Conservation (phyloP, 2,329 filamentous ascomycete genomes). For the Aspergillus calidoustus region DNA sequence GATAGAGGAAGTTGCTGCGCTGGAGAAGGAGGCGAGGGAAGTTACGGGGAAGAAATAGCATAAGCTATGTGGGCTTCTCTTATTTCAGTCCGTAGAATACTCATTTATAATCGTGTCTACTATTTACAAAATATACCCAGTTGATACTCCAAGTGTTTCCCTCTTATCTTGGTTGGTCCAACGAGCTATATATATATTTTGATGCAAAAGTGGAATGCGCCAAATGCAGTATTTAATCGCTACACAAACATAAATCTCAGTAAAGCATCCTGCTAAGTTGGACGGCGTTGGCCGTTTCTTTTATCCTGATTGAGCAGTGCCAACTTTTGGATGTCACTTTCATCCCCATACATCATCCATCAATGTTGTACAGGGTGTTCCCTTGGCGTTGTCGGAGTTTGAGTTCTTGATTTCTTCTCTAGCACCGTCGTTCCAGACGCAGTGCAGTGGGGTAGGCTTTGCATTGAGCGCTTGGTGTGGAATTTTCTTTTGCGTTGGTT, state of each 20-base stretch:
- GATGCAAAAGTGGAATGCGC: not conserved
- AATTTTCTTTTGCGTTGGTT: slow-evolving; percentile 24
- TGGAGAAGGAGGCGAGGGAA: slow-evolving; percentile 43
- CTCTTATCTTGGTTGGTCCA: not conserved
- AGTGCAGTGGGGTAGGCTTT: not conserved
- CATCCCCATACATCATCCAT: not conserved
- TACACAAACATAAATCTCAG: not conserved
- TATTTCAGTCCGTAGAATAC: not conserved
- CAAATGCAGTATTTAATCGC: not conserved
- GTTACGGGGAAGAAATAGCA: slow-evolving; percentile 35
- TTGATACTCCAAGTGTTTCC: not conserved
- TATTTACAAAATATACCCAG: not conserved
- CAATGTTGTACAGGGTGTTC: not conserved
- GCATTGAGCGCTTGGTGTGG: not conserved
- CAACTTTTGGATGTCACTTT: not conserved
- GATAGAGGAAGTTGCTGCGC: slow-evolving; percentile 38
- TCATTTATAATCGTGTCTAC: not conserved
- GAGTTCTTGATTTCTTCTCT: slow-evolving; percentile 19
- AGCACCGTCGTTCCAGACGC: not conserved
- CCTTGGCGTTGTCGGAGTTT: not conserved
- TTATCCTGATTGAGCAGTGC: not conserved
- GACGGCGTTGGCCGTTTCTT: not conserved
- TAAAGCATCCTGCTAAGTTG: not conserved
- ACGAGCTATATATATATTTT: not conserved
- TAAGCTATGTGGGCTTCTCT: slow-evolving; percentile 8